Evolutionary conservation across 495 filamentous ascomycete species (phyloP), one percentile per base, ranked within the genome.

Genomic region (Aspergillus affinis): DNA sequence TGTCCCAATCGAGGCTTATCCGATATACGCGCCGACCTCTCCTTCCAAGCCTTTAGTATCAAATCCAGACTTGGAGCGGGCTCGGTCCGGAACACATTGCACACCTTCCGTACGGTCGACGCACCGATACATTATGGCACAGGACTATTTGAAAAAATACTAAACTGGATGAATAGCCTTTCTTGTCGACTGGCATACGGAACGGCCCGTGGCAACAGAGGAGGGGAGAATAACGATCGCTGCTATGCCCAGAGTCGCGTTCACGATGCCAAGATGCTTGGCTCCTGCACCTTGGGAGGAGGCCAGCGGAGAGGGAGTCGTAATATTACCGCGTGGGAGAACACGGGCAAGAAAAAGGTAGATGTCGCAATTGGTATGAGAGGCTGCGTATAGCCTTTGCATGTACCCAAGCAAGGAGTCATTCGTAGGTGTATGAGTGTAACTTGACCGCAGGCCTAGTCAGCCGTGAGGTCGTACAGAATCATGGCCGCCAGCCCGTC

Each of bases 181-280:
- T 15, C 3, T 41, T 2, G 10, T 15, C 36, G 12, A 41, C 36
- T 41, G 36, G 36, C 36, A 15, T 41, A 41, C 36, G 36, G 36
- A 41, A 8, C 36, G 36, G 13, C 9, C 36, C 36, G 36, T 41
- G 36, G 36, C 36, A 41, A 41, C 36, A 41, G 12, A 17, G 13
- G 36, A 41, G 36, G 36, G 36, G 12, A 41, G 36, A 41, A 17
- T 13, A 41, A 10, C 36, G 12, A 41, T 41, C 36, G n/a, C 13
- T 21, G n/a, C 23, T 21, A 21, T 54, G 52, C 52, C 52, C 23
- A 54, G 52, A 45, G 18, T 45, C 52, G 52, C 36, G 49, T 32
- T 46, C 52, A 26, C 23, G 19, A 45, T 46, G 52, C 52, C 52
- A 54, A 54, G 52, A 0, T 12, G 32, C 52, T 54, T 54, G 52